Conservation (phyloP, 139 green algal species). For the Chlamydomonas sp. region DNA sequence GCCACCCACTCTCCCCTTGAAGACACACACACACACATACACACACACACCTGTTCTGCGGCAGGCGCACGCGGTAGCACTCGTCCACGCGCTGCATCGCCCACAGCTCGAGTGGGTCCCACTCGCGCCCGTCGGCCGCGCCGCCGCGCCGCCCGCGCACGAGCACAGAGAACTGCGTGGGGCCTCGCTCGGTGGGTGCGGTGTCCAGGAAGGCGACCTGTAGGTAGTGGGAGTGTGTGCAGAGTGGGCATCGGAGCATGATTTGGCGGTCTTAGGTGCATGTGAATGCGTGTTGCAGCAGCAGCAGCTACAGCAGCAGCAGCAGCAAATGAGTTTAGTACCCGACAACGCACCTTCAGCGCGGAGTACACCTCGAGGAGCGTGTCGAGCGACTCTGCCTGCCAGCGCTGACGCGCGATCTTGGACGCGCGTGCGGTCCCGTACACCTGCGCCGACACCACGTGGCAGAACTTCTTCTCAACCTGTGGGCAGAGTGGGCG, state of each 20-base stretch:
- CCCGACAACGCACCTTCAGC: background rate
- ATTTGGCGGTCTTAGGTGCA: too few species aligned
- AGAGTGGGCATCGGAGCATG: too few species aligned
- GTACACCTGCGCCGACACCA: constrained; percentile 13
- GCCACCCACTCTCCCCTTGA: too few species aligned
- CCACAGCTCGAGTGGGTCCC: constrained; percentile 1
- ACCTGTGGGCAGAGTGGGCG: too few species aligned
- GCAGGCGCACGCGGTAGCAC: constrained; percentile 8
- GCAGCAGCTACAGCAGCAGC: too few species aligned
- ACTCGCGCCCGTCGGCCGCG: background rate
- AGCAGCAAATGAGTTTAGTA: too few species aligned
- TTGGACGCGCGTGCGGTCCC: background rate
- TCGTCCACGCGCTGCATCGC: constrained; percentile 1
- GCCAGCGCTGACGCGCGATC: background rate
- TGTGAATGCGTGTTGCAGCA: too few species aligned
- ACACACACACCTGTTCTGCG: constrained; percentile 8
- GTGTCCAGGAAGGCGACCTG: constrained; percentile 35
- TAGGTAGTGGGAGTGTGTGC: constrained; percentile 14
- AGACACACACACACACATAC: too few species aligned
- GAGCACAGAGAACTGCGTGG: constrained; percentile 27
- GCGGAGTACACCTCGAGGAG: background rate
- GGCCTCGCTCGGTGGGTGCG: constrained; percentile 18
- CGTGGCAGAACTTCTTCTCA: constrained; percentile 4
- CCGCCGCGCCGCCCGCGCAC: background rate
- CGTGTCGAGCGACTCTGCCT: constrained; percentile 1